These are phyloP conservation scores for Xylariomycetidae sp. DNA, from an alignment of 2,329 filamentous ascomycete species.

Conservation along the genomic window DNA sequence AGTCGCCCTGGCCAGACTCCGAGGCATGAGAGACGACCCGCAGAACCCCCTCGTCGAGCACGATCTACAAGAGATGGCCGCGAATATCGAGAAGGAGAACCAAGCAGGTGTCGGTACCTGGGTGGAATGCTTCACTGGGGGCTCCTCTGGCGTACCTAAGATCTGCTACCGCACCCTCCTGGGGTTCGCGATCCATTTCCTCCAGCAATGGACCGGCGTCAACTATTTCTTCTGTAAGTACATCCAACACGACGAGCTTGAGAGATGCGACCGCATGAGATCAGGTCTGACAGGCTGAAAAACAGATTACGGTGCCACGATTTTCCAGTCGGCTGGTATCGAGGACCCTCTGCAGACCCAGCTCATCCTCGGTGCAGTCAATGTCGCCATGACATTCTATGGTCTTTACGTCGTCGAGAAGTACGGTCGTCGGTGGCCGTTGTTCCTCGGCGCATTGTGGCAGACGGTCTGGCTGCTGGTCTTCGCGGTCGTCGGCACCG, in stretches of 20 bases:
- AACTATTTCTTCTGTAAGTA: conserved; percentile 50
- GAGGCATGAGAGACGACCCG: conserved; percentile 44
- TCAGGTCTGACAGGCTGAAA: too few species aligned
- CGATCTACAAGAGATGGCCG: conserved; percentile 50
- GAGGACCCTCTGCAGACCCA: conserved; percentile 62
- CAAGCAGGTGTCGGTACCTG: conserved; percentile 44
- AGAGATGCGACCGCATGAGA: too few species aligned
- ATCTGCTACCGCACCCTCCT: conserved; percentile 61
- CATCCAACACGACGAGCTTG: too few species aligned
- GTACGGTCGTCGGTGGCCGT: conserved; percentile 62
- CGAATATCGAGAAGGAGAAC: conserved; percentile 40
- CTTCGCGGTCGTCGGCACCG: conserved; percentile 55
- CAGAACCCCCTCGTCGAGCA: conserved; percentile 40
- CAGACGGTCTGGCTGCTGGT: conserved; percentile 62
- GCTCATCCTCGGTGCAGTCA: conserved; percentile 64
- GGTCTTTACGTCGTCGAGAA: conserved; percentile 66
- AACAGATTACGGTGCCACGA: conserved; percentile 63
- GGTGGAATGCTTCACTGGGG: conserved; percentile 58
- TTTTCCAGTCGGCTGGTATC: conserved; percentile 64
- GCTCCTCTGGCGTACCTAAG: conserved; percentile 44
- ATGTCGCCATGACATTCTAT: conserved; percentile 62
- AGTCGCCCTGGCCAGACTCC: conserved; percentile 47
- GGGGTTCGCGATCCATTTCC: conserved; percentile 58
- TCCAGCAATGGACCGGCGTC: conserved; percentile 65
- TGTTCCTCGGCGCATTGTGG: conserved; percentile 64